These are phyloP conservation scores for Venturia carpophila DNA, from an alignment of 2,329 filamentous ascomycete species.

Conservation along the genomic window DNA sequence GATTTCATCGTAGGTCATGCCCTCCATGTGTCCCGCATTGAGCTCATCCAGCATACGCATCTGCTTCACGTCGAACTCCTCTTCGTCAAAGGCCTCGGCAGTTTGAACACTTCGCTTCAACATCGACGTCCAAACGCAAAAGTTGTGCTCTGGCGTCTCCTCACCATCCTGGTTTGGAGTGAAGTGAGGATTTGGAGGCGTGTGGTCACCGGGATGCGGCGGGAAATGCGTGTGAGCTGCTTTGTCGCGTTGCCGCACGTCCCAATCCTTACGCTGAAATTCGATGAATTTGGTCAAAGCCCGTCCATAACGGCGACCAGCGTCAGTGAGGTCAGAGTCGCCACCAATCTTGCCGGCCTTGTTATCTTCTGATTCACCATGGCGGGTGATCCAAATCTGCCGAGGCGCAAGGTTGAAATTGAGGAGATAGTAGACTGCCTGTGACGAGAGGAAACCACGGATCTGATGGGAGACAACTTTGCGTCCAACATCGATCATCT, in stretches of 20 bases:
- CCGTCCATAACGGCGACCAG: constrained; percentile 70
- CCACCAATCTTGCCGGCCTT: constrained; percentile 82
- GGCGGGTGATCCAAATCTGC: constrained; percentile 96
- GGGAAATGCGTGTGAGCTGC: constrained; percentile 72
- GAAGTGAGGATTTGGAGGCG: constrained; percentile 87
- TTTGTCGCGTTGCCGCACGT: constrained; percentile 72
- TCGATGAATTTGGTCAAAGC: constrained; percentile 80
- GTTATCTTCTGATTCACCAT: constrained; percentile 88
- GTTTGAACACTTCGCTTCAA: constrained; percentile 82
- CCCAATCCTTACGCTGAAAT: constrained; percentile 71
- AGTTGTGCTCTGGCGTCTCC: constrained; percentile 71
- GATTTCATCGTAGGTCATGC: constrained; percentile 90
- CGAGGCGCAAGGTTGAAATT: constrained; percentile 94
- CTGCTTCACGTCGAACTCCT: constrained; percentile 92
- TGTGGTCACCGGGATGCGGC: constrained; percentile 83
- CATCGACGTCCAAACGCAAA: constrained; percentile 99
- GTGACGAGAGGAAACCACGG: constrained; percentile 82
- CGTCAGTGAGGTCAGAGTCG: constrained; percentile 73
- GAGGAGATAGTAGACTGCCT: constrained; percentile 88
- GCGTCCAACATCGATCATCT: constrained; percentile 94
- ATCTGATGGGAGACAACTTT: constrained; percentile 89
- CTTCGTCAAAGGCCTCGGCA: constrained; percentile 84
- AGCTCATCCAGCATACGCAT: constrained; percentile 98
- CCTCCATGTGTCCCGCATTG: constrained; percentile 86
- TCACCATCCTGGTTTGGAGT: constrained; percentile 42